These are phyloP conservation scores for Rhynchospora pubera DNA, from an alignment of 176 grass and related monocot species.

Conservation along the genomic window DNA sequence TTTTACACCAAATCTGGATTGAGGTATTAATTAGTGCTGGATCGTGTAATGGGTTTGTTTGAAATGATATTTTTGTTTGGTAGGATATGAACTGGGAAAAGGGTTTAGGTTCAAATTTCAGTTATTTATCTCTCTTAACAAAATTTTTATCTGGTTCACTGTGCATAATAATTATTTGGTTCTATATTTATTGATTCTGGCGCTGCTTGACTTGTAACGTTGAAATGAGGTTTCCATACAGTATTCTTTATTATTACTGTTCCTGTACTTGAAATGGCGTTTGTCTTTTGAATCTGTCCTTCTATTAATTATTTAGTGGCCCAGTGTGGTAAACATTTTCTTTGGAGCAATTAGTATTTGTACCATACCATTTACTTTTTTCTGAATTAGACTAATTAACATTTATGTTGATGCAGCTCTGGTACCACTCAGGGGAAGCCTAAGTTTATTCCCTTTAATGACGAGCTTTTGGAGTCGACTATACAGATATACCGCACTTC, in stretches of 20 bases:
- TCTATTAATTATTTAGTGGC: constrained; percentile 5
- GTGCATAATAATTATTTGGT: neutral
- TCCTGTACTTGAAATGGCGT: neutral
- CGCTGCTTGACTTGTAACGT: neutral
- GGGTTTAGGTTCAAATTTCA: neutral
- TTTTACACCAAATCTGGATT: neutral
- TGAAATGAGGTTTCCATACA: neutral
- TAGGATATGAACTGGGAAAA: neutral
- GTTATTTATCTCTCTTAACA: neutral
- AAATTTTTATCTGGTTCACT: neutral
- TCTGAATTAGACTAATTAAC: neutral
- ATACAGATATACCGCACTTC: constrained; percentile 77
- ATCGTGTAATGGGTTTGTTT: neutral
- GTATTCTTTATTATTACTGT: neutral
- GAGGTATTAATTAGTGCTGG: neutral
- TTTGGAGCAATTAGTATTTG: neutral
- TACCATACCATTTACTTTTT: neutral
- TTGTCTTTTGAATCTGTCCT: neutral
- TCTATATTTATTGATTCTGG: neutral
- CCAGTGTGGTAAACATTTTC: neutral
- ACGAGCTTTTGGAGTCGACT: constrained; percentile 78
- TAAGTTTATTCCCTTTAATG: constrained; percentile 87
- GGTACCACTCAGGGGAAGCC: constrained; percentile 93
- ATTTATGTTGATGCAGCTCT: constrained; percentile 50
- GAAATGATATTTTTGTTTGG: neutral